Evolutionary conservation across 2,329 filamentous ascomycete species (phyloP).

Genomic region (Pseudofabraea citricarpa): DNA sequence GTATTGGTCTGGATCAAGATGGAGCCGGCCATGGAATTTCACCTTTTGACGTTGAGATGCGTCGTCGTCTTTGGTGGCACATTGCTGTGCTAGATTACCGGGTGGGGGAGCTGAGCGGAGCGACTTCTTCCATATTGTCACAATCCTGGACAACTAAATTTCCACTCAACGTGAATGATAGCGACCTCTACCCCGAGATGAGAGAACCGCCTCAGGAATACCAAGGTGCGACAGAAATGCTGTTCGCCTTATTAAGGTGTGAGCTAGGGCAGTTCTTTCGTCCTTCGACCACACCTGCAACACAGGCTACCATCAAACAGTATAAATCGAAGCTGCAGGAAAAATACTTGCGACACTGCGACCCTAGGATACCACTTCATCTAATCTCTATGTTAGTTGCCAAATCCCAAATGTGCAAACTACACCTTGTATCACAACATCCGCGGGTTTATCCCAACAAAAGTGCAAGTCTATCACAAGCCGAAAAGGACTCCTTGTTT

Average conservation of each 20-base stretch:
- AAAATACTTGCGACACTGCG: slow-evolving; percentile 34
- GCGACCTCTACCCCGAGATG: slow-evolving; percentile 39
- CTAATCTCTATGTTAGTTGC: slow-evolving; percentile 15
- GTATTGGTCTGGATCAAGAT: slow-evolving; percentile 43
- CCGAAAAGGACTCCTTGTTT: slow-evolving; percentile 12
- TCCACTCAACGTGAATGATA: slow-evolving; percentile 50
- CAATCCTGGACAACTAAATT: slow-evolving; percentile 41
- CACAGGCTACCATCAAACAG: slow-evolving; percentile 17
- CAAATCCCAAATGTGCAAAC: slow-evolving; percentile 9
- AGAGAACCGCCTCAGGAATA: slow-evolving; percentile 35
- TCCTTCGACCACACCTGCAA: background rate
- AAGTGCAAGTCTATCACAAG: slow-evolving; percentile 7
- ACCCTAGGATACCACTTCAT: slow-evolving; percentile 33
- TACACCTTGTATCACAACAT: slow-evolving; percentile 17
- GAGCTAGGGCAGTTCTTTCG: slow-evolving; percentile 23
- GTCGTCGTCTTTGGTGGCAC: slow-evolving; percentile 58
- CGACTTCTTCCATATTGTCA: slow-evolving; percentile 36
- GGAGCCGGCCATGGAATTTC: slow-evolving; percentile 21
- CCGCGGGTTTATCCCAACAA: slow-evolving; percentile 10
- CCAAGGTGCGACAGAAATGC: slow-evolving; percentile 40
- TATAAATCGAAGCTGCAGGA: slow-evolving; percentile 32
- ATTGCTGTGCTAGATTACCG: slow-evolving; percentile 56
- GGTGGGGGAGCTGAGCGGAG: slow-evolving; percentile 48
- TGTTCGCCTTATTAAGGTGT: slow-evolving; percentile 29
- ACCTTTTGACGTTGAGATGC: slow-evolving; percentile 54